Evolutionary conservation across 768 basidiomycete genomes (phyloP).

Genomic region (Lyophyllum atratum): DNA sequence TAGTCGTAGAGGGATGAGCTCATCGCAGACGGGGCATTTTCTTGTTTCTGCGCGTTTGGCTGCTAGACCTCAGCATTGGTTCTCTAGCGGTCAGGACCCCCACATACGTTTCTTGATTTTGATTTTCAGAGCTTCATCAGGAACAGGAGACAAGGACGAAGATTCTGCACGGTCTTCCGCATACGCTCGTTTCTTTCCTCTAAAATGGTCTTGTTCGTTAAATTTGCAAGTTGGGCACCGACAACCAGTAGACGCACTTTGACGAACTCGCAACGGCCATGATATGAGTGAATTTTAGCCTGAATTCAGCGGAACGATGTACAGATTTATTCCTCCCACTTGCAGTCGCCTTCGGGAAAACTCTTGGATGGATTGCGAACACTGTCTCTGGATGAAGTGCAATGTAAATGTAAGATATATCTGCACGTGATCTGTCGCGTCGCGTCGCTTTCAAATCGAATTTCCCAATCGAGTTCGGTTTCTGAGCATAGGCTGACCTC

Average conservation of each 20-base stretch:
- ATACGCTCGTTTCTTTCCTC: constrained; percentile 54
- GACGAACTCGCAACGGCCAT: constrained; percentile 23
- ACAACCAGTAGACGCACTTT: constrained; percentile 31
- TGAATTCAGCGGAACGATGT: constrained; percentile 3
- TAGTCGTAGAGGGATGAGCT: constrained; percentile 73
- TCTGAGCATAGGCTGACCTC: no score
- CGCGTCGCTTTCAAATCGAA: constrained; percentile 11
- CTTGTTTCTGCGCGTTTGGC: constrained; percentile 76
- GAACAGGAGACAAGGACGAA: constrained; percentile 36
- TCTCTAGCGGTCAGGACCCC: neutral
- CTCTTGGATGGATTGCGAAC: constrained; percentile 35
- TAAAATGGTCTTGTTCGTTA: constrained; percentile 15
- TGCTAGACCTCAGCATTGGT: constrained; percentile 26
- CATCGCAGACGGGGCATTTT: constrained; percentile 73
- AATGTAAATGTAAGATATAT: neutral
- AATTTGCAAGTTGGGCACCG: constrained; percentile 8
- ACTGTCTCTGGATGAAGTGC: constrained; percentile 27
- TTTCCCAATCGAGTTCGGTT: neutral
- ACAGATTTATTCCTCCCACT: constrained; percentile 12
- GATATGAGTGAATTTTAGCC: neutral
- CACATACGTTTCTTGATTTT: constrained; percentile 57
- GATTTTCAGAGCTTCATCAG: constrained; percentile 34
- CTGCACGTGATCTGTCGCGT: constrained; percentile 22
- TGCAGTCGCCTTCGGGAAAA: constrained; percentile 2
- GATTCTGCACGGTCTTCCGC: constrained; percentile 30